Conservation (phyloP, 768 basidiomycete genomes). For the Leucocoprinus birnbaumii region DNA sequence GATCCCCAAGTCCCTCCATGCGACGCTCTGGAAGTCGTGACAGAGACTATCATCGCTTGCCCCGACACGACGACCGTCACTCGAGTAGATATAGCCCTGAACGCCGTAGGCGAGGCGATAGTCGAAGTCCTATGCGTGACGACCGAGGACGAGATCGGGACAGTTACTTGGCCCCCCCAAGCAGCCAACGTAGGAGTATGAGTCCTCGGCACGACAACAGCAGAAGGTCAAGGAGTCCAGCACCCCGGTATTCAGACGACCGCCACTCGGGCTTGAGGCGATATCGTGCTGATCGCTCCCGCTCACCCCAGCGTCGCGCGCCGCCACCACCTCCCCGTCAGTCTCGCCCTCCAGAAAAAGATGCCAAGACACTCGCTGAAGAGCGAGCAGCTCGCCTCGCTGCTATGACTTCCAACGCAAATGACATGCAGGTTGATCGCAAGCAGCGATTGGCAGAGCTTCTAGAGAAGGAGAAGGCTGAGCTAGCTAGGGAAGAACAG, state of each 20-base stretch:
- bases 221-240: constrained; percentile 37
- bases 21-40: constrained; percentile 44
- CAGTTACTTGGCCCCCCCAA: constrained; percentile 25
- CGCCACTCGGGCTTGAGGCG: constrained; percentile 41
- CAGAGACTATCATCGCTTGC: constrained; percentile 24
- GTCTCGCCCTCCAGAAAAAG: constrained; percentile 13
- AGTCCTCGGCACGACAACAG: constrained; percentile 24
- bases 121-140: constrained; percentile 22
- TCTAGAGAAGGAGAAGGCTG: constrained; percentile 75
- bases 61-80: constrained; percentile 23
- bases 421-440: constrained; percentile 62
- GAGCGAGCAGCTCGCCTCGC: constrained; percentile 86
- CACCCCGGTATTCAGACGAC: constrained; percentile 20
- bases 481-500: constrained; percentile 59
- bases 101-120: constrained; percentile 26
- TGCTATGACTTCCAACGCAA: constrained; percentile 80
- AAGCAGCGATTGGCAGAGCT: constrained; percentile 66
- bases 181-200: constrained; percentile 19
- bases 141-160: constrained; percentile 22
- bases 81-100: constrained; percentile 31
- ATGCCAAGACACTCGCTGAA: constrained; percentile 25
- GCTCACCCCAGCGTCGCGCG: constrained; percentile 20
- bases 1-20: constrained; percentile 24
- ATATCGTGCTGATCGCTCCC: constrained; percentile 44
- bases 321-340: constrained; percentile 15